Percentiles rank a stretch among this genome's conserved stretches.
These are phyloP conservation scores for Globisporangium acanthophoron DNA, from an alignment of 352 stramenopile genomes.

Conservation along the genomic window DNA sequence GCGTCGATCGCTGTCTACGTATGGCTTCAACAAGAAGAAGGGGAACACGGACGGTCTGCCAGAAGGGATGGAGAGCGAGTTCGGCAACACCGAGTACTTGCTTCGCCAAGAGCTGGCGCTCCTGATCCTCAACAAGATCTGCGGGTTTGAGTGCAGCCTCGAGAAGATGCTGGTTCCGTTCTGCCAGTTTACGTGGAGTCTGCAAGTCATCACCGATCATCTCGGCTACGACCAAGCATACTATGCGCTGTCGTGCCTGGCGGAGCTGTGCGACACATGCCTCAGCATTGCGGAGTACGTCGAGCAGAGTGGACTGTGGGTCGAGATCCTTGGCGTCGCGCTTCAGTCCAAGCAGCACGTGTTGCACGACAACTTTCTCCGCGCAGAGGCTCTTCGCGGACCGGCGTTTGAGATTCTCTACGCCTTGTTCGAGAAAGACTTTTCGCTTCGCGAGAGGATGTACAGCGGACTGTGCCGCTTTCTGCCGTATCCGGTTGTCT, in stretches of 20 bases:
- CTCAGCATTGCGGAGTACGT: slow-evolving; percentile 72
- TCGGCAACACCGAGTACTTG: slow-evolving; percentile 74
- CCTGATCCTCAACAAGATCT: slow-evolving; percentile 79
- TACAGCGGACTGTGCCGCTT: slow-evolving; percentile 68
- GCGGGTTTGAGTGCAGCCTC: slow-evolving; percentile 59
- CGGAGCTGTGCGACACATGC: slow-evolving; percentile 73
- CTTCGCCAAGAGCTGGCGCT: slow-evolving; percentile 68
- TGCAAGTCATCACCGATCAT: slow-evolving; percentile 81
- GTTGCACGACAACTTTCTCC: slow-evolving; percentile 75
- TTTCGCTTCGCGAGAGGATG: slow-evolving; percentile 60
- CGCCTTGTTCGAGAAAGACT: slow-evolving; percentile 68
- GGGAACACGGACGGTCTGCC: slow-evolving; percentile 27
- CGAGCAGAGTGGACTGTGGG: slow-evolving; percentile 64
- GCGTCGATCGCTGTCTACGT: slow-evolving; percentile 61
- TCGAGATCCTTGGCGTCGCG: slow-evolving; percentile 73
- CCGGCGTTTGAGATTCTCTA: slow-evolving; percentile 82
- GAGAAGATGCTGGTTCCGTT: slow-evolving; percentile 74
- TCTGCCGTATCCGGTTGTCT: slow-evolving; percentile 76
- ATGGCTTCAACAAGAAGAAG: slow-evolving; percentile 66
- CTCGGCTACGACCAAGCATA: slow-evolving; percentile 75
- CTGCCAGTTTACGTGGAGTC: slow-evolving; percentile 70
- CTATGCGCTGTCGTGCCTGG: slow-evolving; percentile 70
- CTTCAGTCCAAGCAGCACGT: slow-evolving; percentile 78
- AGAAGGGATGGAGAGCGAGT: slow-evolving; percentile 52
- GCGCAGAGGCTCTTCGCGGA: slow-evolving; percentile 64